These are phyloP conservation scores for Myotisia sp. DNA, from an alignment of 2,329 filamentous ascomycete species.

Conservation along the genomic window DNA sequence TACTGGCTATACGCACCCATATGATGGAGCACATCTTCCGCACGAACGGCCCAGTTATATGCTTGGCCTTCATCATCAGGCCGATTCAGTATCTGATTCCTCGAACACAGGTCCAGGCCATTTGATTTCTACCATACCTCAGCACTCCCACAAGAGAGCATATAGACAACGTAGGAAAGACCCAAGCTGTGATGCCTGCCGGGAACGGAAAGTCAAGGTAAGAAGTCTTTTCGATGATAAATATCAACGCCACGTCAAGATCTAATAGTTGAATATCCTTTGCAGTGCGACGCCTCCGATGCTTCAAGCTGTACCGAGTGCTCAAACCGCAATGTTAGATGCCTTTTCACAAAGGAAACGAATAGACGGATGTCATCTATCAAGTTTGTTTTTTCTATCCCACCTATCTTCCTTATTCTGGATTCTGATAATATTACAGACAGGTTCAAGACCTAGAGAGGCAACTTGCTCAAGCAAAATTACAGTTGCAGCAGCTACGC, in stretches of 20 bases:
- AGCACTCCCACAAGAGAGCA: constrained; percentile 73
- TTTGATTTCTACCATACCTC: constrained; percentile 30
- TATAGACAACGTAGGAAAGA: constrained; percentile 93
- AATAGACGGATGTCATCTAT: constrained; percentile 98
- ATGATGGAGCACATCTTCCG: constrained; percentile 28
- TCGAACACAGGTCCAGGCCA: constrained; percentile 18
- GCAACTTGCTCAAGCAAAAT: constrained; percentile 65
- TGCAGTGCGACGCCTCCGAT: constrained; percentile 81
- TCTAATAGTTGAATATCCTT: background rate
- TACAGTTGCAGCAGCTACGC: constrained; percentile 62
- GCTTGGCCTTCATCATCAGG: constrained; percentile 22
- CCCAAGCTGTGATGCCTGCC: constrained; percentile 91
- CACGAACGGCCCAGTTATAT: constrained; percentile 25
- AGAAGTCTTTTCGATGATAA: constrained; percentile 1
- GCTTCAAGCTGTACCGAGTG: constrained; percentile 95
- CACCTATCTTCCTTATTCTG: constrained; percentile 5
- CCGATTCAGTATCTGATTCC: constrained; percentile 29
- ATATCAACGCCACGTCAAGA: background rate
- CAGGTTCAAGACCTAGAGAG: constrained; percentile 95
- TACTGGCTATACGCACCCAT: constrained; percentile 24
- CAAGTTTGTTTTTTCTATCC: constrained; percentile 44
- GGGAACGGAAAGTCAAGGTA: constrained; percentile 62
- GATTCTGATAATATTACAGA: constrained; percentile 22
- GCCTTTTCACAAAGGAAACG: constrained; percentile 97
- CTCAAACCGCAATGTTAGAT: constrained; percentile 89